These are phyloP conservation scores for Primulina tabacum DNA, from an alignment of 257 asterid genomes.

Conservation along the genomic window DNA sequence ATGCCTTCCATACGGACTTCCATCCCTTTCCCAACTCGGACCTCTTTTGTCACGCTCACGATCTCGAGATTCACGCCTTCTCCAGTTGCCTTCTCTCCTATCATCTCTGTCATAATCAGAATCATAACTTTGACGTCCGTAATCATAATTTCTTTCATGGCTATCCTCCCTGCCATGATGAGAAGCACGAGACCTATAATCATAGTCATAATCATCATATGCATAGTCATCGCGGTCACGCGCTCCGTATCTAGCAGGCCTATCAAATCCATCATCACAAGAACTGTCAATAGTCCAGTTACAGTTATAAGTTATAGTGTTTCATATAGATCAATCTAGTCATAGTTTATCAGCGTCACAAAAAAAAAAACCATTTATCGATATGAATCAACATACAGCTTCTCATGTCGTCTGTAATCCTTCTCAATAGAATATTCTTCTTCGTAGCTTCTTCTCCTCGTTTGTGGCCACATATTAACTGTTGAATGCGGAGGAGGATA, in stretches of 20 bases:
- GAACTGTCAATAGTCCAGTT: constrained; percentile 37
- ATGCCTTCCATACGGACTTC: constrained; percentile 63
- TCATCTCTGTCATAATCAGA: constrained; percentile 84
- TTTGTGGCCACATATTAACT: constrained; percentile 72
- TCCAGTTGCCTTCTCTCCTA: constrained; percentile 79
- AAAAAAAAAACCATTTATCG: constrained; percentile 30
- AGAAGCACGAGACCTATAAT: constrained; percentile 59
- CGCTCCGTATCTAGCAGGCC: constrained; percentile 80
- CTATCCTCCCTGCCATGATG: constrained; percentile 73
- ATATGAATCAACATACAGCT: constrained; percentile 57
- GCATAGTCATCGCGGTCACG: constrained; percentile 78
- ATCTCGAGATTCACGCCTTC: constrained; percentile 80
- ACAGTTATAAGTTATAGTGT: constrained; percentile 30
- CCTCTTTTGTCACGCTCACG: constrained; percentile 79
- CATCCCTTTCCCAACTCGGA: constrained; percentile 76
- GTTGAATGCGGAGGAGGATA: constrained; percentile 71
- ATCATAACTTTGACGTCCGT: constrained; percentile 78
- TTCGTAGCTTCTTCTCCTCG: constrained; percentile 79
- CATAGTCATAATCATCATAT: constrained; percentile 89
- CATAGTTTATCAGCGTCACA: constrained; percentile 39
- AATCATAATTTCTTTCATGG: constrained; percentile 79
- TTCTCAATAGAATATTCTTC: constrained; percentile 77
- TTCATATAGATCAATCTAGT: constrained; percentile 30
- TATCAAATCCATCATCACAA: constrained; percentile 48
- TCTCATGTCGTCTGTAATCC: constrained; percentile 79